Evolutionary conservation across 2,329 filamentous ascomycete genomes (phyloP).

Genomic region (Graphilbum fragrans): DNA sequence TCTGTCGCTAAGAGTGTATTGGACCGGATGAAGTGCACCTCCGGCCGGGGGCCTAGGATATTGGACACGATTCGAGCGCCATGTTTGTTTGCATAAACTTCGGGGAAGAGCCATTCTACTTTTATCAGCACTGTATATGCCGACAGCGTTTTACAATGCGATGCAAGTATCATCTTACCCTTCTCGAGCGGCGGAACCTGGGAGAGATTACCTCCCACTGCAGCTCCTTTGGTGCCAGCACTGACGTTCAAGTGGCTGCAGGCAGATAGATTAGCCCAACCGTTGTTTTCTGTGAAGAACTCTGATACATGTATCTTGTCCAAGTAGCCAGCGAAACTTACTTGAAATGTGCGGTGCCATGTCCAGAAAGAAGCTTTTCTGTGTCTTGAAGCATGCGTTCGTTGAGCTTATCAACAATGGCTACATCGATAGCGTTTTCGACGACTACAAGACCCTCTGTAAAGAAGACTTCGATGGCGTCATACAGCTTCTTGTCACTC

Average conservation of each 20-base stretch:
- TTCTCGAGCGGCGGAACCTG: slow-evolving; percentile 13
- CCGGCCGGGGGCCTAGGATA: slow-evolving; percentile 12
- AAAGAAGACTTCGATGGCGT: slow-evolving; percentile 15
- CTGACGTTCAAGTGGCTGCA: slow-evolving; percentile 11
- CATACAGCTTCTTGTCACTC: slow-evolving; percentile 14
- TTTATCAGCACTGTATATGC: no score
- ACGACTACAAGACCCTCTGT: slow-evolving; percentile 14
- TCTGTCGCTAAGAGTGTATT: slow-evolving; percentile 24
- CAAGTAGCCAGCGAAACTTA: no score
- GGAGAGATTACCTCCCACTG: slow-evolving; percentile 13
- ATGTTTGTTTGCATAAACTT: slow-evolving; percentile 18
- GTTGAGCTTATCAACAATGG: slow-evolving; percentile 17
- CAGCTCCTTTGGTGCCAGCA: slow-evolving; percentile 10
- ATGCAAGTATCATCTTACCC: slow-evolving; percentile 8
- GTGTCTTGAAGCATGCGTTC: slow-evolving; percentile 13
- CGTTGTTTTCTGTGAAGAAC: no score
- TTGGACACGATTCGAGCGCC: slow-evolving; percentile 10
- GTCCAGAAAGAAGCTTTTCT: slow-evolving; percentile 10
- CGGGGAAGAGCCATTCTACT: slow-evolving; percentile 14
- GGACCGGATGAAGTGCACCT: slow-evolving; percentile 13
- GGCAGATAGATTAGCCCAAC: neutral
- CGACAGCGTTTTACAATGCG: no score
- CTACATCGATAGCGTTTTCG: slow-evolving; percentile 13
- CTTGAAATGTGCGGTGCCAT: slow-evolving; percentile 10
- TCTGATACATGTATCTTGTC: no score